Base-by-base conservation (phyloP, 306 rosid species). In the Medicago arabica region DNA sequence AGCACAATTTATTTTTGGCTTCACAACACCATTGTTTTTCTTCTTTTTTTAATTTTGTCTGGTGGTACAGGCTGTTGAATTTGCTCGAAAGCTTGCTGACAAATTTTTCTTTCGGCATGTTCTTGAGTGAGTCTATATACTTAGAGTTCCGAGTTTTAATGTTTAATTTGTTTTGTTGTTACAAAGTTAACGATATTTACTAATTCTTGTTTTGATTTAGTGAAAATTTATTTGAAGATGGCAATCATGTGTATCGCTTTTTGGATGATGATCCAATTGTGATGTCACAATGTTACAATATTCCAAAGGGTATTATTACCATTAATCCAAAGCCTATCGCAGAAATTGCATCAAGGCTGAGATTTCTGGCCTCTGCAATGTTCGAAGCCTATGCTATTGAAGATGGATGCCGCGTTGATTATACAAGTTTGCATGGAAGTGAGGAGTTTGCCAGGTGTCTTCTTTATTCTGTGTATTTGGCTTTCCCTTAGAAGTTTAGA, bases 381-480 rank as follows among this genome's bases (percentile, higher is more conserved):
- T 72, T 88, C 75, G 98, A 95, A 80, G 95, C 97, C 83, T 95
- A 90, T 84, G 85, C 54, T 78, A 88, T 86, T 55, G 93, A 84
- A 75, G 89, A 89, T 68, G 92, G 98, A 73, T 82, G 70, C 38
- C 90, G 76, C 61, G 87, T 94, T 84, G 95, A 90, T 76, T 94
- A 92, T 79, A 71, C 89, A 44, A 92, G 88, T 76, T 78, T 92
- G 69, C 96, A 86, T 72, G 89, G 92, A 78, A 92, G 97, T 75
- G 98, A 92, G 79, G 98, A 94, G 86, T 94, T 92, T 46, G 92
- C 97, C 76, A 95, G 98, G 98, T 92, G 71, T 23, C 78, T 78
- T 77, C 77, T 51, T 67, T 38, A 11, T 72, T 80, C 51, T 58
- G 8, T 18, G 43, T 51, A 71, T 53, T 76, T 28, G 51, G n/a